Conservation (phyloP, 257 asterid species). For the Haberlea rhodopensis region DNA sequence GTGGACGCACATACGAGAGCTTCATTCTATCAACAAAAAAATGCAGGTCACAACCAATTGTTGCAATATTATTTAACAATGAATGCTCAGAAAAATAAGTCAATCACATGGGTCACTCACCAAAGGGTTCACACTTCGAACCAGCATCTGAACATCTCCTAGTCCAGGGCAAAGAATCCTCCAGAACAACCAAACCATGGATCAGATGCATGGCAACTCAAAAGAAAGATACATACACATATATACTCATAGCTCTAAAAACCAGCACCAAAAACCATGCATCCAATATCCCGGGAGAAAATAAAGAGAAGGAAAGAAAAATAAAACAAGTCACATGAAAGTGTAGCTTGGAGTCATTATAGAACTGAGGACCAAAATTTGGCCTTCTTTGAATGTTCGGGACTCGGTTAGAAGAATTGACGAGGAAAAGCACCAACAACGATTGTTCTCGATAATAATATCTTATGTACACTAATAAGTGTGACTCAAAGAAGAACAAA, state of each 20-base stretch:
- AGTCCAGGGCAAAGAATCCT: conserved; percentile 49
- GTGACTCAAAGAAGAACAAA: conserved; percentile 1
- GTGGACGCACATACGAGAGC: conserved; percentile 24
- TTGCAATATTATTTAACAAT: conserved; percentile 3
- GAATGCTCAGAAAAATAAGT: neutral
- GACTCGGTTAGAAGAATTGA: neutral
- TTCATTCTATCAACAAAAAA: conserved; percentile 47
- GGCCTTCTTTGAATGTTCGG: neutral
- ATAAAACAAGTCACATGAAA: neutral
- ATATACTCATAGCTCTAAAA: conserved; percentile 20
- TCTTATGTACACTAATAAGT: neutral
- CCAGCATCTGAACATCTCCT: conserved; percentile 58
- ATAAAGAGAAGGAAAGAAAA: conserved; percentile 2
- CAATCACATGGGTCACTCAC: conserved; percentile 46
- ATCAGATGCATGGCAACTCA: conserved; percentile 51
- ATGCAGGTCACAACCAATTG: conserved; percentile 30
- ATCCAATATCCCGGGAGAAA: neutral
- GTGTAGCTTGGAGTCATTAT: conserved; percentile 5
- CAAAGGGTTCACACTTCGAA: conserved; percentile 33
- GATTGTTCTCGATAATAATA: neutral
- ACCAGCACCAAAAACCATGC: conserved; percentile 25
- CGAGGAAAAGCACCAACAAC: neutral
- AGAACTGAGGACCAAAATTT: conserved; percentile 10
- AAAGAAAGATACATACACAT: conserved; percentile 28
- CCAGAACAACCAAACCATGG: conserved; percentile 74